Percentiles rank a stretch among this genome's conserved stretches.
Evolutionary conservation across 2,329 filamentous ascomycete species (phyloP).

Genomic region (Cladorrhinum sp.): DNA sequence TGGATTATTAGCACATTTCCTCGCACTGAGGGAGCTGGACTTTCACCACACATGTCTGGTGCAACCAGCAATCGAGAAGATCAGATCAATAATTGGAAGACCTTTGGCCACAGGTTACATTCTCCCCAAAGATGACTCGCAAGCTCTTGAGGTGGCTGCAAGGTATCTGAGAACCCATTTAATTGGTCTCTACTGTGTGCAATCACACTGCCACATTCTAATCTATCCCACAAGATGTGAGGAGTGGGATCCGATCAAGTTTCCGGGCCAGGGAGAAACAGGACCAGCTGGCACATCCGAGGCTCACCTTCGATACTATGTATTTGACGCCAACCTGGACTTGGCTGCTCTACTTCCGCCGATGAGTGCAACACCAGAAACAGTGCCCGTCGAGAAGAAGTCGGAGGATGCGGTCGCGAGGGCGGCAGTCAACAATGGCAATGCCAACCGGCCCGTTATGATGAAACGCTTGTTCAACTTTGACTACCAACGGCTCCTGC

Average conservation of each 20-base stretch:
- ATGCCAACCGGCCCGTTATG: conserved; percentile 19
- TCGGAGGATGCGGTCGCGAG: neutral
- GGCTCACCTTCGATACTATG: conserved; percentile 34
- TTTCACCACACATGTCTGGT: conserved; percentile 32
- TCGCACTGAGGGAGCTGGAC: conserved; percentile 27
- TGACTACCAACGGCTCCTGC: conserved; percentile 33
- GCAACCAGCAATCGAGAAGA: conserved; percentile 21
- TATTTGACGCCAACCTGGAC: conserved; percentile 35
- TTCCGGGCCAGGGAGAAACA: conserved; percentile 15
- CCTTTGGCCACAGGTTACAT: conserved; percentile 30
- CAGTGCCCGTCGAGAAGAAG: neutral
- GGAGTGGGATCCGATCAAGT: conserved; percentile 31
- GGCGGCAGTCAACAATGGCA: neutral
- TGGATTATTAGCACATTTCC: conserved; percentile 22
- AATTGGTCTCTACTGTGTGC: conserved; percentile 36
- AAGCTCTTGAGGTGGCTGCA: conserved; percentile 30
- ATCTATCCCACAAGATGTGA: conserved; percentile 38
- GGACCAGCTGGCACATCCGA: conserved; percentile 1
- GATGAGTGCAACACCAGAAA: neutral
- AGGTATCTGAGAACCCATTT: conserved; percentile 36
- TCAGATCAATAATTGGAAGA: conserved; percentile 14
- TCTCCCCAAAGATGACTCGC: conserved; percentile 8
- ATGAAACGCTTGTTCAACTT: conserved; percentile 30
- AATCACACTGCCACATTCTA: conserved; percentile 36
- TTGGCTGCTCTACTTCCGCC: conserved; percentile 22